These are phyloP conservation scores for Cryptococcus depauperatus DNA, from an alignment of 1,284 basidiomycete genomes.

Conservation along the genomic window DNA sequence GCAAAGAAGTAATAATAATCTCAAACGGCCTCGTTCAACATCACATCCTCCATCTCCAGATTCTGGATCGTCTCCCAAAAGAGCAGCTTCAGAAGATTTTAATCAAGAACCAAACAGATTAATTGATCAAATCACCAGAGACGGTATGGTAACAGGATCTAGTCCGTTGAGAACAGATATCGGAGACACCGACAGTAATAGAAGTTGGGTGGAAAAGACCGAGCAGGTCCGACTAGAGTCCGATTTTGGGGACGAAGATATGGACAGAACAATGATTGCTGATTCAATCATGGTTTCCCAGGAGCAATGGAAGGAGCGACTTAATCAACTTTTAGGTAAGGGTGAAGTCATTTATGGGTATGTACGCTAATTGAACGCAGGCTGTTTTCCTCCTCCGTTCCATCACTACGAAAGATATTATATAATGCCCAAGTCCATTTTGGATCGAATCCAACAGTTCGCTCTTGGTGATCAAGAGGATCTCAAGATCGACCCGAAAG, in stretches of 20 bases:
- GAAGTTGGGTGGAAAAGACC: slow-evolving; percentile 33
- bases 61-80: slow-evolving; percentile 34
- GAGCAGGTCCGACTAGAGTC: slow-evolving; percentile 29
- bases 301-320: slow-evolving; percentile 14
- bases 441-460: slow-evolving; percentile 25
- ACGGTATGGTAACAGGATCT: slow-evolving; percentile 8
- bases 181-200: slow-evolving; percentile 13
- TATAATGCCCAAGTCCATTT: slow-evolving; percentile 30
- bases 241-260: slow-evolving; percentile 11
- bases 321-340: slow-evolving; percentile 22
- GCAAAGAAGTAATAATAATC: not conserved
- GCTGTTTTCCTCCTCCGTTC: slow-evolving; percentile 30
- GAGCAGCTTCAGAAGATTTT: slow-evolving; percentile 41
- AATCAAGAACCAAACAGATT: slow-evolving; percentile 17
- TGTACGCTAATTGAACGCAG: slow-evolving; percentile 11
- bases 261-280: slow-evolving; percentile 3
- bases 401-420: slow-evolving; percentile 27
- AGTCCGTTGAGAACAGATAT: slow-evolving; percentile 22
- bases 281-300: not conserved
- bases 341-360: not conserved
- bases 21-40: slow-evolving; percentile 30
- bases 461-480: slow-evolving; percentile 18
- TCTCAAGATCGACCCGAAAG: not conserved
- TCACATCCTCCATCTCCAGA: slow-evolving; percentile 28
- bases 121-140: slow-evolving; percentile 4